These are phyloP conservation scores for Zalaria sp. DNA, from an alignment of 2,329 filamentous ascomycete species.

Conservation along the genomic window DNA sequence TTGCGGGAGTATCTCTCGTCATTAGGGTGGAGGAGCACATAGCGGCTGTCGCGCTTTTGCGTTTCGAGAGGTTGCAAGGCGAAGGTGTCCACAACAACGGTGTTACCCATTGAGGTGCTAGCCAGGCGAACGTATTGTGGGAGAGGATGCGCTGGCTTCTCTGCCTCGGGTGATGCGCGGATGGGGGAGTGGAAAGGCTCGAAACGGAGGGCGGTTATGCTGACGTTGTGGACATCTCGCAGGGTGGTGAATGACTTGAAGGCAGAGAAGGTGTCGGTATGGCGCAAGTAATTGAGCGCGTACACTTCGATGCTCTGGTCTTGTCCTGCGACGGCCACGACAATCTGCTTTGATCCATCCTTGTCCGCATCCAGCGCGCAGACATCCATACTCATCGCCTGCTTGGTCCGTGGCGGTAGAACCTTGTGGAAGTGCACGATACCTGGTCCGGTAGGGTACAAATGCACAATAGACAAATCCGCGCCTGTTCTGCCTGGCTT, in stretches of 20 bases:
- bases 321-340: conserved; percentile 66
- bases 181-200: conserved; percentile 29
- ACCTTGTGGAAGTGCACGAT: conserved; percentile 37
- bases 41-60: conserved; percentile 41
- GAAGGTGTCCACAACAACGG: conserved; percentile 65
- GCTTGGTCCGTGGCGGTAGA: conserved; percentile 54
- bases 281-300: conserved; percentile 57
- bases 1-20: conserved; percentile 39
- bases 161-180: conserved; percentile 11
- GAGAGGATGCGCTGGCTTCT: conserved; percentile 13
- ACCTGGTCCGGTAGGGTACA: conserved; percentile 44
- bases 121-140: conserved; percentile 61
- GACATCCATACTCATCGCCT: conserved; percentile 66
- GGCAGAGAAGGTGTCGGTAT: conserved; percentile 29
- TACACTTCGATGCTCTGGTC: conserved; percentile 67
- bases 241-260: conserved; percentile 38
- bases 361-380: conserved; percentile 47
- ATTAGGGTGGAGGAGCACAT: conserved; percentile 49
- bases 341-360: conserved; percentile 57
- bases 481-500: conserved; percentile 38
- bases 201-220: conserved; percentile 40
- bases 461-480: conserved; percentile 41
- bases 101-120: conserved; percentile 68
- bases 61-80: conserved; percentile 42
- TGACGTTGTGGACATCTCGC: conserved; percentile 40